These are phyloP conservation scores for Passiflora organensis DNA, from an alignment of 345 rosid species.

Conservation along the genomic window DNA sequence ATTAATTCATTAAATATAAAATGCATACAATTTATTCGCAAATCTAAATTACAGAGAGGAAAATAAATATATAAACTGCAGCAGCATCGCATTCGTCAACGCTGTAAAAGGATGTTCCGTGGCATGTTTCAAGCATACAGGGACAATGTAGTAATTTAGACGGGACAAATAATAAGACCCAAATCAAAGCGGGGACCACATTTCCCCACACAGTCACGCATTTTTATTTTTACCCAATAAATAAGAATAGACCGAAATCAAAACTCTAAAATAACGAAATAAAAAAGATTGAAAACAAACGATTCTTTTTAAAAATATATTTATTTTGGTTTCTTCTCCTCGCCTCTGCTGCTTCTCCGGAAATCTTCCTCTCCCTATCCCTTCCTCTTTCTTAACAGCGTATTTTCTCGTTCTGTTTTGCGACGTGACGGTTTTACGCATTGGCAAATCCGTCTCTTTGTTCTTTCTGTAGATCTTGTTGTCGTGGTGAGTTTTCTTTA, in stretches of 20 bases:
- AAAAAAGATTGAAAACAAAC: slow-evolving; percentile 2
- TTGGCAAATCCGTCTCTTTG: slow-evolving; percentile 23
- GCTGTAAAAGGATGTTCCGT: neutral
- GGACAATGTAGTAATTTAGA: slow-evolving; percentile 4
- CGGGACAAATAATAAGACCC: neutral
- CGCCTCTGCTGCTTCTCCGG: slow-evolving; percentile 41
- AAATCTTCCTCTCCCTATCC: slow-evolving; percentile 39
- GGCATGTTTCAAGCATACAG: neutral
- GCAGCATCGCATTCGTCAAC: too few species aligned
- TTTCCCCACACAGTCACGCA: slow-evolving; percentile 19
- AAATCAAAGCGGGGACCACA: slow-evolving; percentile 15
- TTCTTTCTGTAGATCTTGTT: neutral
- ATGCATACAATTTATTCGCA: too few species aligned
- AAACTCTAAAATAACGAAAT: neutral
- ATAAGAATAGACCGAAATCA: neutral
- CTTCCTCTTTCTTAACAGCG: slow-evolving; percentile 3
- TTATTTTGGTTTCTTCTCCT: slow-evolving; percentile 43
- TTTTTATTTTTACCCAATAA: neutral
- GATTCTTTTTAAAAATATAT: slow-evolving; percentile 1
- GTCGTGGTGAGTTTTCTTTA: slow-evolving; percentile 2
- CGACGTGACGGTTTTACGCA: slow-evolving; percentile 21
- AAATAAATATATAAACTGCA: too few species aligned
- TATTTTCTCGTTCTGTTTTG: slow-evolving; percentile 15
- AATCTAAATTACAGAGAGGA: too few species aligned
- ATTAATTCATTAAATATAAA: too few species aligned